These are phyloP conservation scores for Peronospora destructor DNA, from an alignment of 352 stramenopile species.

Conservation along the genomic window DNA sequence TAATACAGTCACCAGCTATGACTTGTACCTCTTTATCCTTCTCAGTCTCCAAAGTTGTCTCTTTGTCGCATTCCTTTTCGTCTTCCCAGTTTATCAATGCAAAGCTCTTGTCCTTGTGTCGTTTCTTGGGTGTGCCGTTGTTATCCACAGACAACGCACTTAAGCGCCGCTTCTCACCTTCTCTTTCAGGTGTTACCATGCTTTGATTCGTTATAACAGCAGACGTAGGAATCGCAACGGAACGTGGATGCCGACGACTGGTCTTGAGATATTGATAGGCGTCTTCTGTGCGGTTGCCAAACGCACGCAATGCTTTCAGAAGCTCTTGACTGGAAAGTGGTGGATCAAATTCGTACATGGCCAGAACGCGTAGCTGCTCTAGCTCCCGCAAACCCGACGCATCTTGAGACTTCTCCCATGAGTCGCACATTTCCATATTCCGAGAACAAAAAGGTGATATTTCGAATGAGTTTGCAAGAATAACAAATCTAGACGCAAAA, in stretches of 20 bases:
- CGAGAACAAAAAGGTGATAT: no score
- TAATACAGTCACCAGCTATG: conserved; percentile 1
- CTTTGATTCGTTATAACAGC: background rate
- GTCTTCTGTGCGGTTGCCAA: conserved; percentile 38
- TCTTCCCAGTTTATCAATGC: conserved; percentile 8
- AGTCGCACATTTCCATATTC: background rate
- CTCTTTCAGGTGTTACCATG: conserved; percentile 15
- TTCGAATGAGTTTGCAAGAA: no score
- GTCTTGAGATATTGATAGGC: conserved; percentile 49
- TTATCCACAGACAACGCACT: conserved; percentile 15
- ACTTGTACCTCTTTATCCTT: conserved; percentile 1
- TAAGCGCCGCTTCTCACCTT: conserved; percentile 28
- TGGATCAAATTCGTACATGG: conserved; percentile 55
- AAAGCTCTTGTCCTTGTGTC: conserved; percentile 21
- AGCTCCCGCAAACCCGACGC: conserved; percentile 36
- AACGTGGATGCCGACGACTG: conserved; percentile 17
- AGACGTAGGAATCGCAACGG: conserved; percentile 7
- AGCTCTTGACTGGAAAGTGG: conserved; percentile 43
- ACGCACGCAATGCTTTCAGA: conserved; percentile 33
- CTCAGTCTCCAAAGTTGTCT: conserved; percentile 9
- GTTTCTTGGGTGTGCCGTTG: conserved; percentile 21
- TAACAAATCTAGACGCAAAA: background rate
- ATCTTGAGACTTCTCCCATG: conserved; percentile 13
- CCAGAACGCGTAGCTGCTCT: conserved; percentile 50
- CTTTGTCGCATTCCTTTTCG: conserved; percentile 6